Evolutionary conservation across 2,329 filamentous ascomycete species (phyloP).

Genomic region (Diaporthe sp.): DNA sequence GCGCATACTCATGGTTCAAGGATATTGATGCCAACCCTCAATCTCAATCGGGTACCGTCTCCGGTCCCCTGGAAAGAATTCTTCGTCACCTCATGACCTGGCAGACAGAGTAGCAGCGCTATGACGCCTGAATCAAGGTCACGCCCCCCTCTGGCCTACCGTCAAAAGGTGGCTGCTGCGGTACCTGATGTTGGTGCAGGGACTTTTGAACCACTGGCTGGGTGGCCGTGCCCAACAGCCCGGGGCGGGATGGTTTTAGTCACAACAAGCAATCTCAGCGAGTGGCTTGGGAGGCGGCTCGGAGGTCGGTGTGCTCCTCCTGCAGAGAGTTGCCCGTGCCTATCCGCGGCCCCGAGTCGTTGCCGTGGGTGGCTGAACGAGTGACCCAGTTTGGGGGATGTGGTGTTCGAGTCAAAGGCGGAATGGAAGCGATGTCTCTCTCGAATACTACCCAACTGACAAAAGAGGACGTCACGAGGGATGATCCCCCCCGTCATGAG

Average conservation of each 20-base stretch:
- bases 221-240: not conserved
- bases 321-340: constrained; percentile 1
- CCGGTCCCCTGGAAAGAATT: not conserved
- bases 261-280: not conserved
- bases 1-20: constrained; percentile 26
- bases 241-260: not conserved
- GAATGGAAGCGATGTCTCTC: constrained; percentile 20
- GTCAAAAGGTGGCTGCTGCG: not conserved
- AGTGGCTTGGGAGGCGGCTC: constrained; percentile 5
- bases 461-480: constrained; percentile 27
- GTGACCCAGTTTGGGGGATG: constrained; percentile 10
- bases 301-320: constrained; percentile 16
- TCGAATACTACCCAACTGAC: constrained; percentile 16
- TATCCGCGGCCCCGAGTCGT: not conserved
- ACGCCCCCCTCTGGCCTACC: not conserved
- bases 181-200: constrained; percentile 18
- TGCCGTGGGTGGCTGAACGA: constrained; percentile 18
- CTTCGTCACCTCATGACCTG: constrained; percentile 23
- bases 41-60: not conserved
- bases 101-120: not conserved
- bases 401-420: constrained; percentile 18
- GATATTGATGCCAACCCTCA: not conserved
- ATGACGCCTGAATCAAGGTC: constrained; percentile 20
- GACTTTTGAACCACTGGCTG: not conserved
- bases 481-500: constrained; percentile 30